Percentiles rank a stretch among this genome's conserved stretches.
phyloP scores from a whole-genome alignment of 2,329 filamentous ascomycete genomes.

The Calonectria montana region DNA sequence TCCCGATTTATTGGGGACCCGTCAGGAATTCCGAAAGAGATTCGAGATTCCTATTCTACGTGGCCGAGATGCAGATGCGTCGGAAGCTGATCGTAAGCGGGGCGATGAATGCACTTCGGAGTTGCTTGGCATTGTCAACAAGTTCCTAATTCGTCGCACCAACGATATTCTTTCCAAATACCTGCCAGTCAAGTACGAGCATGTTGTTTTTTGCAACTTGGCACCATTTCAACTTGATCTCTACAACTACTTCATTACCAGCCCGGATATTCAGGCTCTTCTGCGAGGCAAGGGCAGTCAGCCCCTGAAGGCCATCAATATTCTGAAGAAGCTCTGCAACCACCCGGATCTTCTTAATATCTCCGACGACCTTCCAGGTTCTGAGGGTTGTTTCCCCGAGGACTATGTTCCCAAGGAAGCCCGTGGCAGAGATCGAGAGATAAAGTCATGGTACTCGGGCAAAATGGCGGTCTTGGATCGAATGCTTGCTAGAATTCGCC shows the following conservation, averaged over 20 bases:
- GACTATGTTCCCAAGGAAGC: conserved; percentile 91
- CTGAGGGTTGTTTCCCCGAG: conserved; percentile 82
- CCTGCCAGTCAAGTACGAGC: conserved; percentile 97
- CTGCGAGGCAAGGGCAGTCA: conserved; percentile 95
- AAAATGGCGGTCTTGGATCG: conserved; percentile 99
- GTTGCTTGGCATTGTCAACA: conserved; percentile 88
- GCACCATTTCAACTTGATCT: conserved; percentile 92
- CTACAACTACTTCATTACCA: conserved; percentile 97
- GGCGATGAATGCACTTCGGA: conserved; percentile 87
- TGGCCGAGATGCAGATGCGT: conserved; percentile 90
- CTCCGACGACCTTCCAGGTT: conserved; percentile 85
- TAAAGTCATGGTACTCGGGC: conserved; percentile 96
- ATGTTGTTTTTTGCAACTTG: conserved; percentile 97
- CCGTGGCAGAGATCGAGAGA: conserved; percentile 88
- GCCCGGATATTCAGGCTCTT: conserved; percentile 91
- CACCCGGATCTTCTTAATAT: conserved; percentile 94
- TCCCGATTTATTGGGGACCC: conserved; percentile 87
- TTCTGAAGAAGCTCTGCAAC: conserved; percentile 98
- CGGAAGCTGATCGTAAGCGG: conserved; percentile 82
- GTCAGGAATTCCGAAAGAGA: conserved; percentile 91
- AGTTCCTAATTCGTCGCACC: conserved; percentile 96
- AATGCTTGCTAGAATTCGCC: conserved; percentile 94
- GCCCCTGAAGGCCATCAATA: conserved; percentile 93
- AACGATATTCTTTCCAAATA: conserved; percentile 99
- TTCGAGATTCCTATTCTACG: conserved; percentile 93